Conservation (phyloP, 306 rosid genomes). For the Vigna reflexopilosa region DNA sequence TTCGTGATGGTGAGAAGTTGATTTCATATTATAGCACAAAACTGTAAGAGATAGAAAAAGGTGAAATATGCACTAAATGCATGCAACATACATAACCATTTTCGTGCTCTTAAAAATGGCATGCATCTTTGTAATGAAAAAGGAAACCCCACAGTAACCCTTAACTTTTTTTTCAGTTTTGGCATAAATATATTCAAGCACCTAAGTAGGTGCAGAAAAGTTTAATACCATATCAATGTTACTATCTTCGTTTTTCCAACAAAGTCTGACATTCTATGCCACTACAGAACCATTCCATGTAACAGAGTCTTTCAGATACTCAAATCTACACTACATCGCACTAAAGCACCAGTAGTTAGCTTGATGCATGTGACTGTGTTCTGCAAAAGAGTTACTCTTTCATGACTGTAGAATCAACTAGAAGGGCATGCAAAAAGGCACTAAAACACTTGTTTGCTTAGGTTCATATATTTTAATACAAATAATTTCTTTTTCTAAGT, state of each 20-base stretch:
- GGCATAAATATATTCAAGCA: constrained; percentile 13
- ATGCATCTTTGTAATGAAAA: constrained; percentile 22
- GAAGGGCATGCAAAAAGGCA: constrained; percentile 33
- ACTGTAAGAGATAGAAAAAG: not conserved
- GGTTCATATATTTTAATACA: not conserved
- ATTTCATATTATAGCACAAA: not conserved
- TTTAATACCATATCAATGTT: constrained; percentile 14
- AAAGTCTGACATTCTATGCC: constrained; percentile 17
- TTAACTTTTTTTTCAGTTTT: constrained; percentile 8
- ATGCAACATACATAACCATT: constrained; percentile 4
- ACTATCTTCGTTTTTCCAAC: constrained; percentile 16
- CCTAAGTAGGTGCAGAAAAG: not conserved
- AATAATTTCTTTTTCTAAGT: too few species aligned
- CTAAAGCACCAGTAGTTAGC: not conserved
- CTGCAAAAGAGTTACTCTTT: not conserved
- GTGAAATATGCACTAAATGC: constrained; percentile 21
- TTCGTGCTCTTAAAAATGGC: not conserved
- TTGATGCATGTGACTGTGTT: not conserved
- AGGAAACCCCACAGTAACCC: not conserved
- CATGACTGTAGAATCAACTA: constrained; percentile 35
- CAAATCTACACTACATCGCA: constrained; percentile 16
- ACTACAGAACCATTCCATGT: constrained; percentile 17
- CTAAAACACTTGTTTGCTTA: not conserved
- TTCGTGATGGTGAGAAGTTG: not conserved
- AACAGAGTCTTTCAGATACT: not conserved